Evolutionary conservation across 2,329 filamentous ascomycete species (phyloP).

Genomic region (Ophiostoma fasciatum): DNA sequence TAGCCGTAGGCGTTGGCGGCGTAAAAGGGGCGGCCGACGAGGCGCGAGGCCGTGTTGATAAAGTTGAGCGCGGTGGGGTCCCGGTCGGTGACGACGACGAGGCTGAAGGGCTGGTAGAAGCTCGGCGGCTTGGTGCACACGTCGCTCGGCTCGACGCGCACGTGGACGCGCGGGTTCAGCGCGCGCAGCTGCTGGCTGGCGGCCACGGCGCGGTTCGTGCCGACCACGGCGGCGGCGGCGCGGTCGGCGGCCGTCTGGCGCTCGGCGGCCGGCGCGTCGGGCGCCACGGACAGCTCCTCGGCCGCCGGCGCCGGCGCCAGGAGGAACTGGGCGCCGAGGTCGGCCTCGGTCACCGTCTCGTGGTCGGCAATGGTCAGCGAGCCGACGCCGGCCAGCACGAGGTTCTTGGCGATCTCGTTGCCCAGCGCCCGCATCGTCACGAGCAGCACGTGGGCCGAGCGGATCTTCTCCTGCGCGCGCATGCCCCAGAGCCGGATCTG

Average conservation of each 20-base stretch:
- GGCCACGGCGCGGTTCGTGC: slow-evolving; percentile 72
- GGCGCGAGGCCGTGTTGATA: slow-evolving; percentile 75
- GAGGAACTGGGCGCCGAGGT: slow-evolving; percentile 75
- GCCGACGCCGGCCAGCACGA: slow-evolving; percentile 83
- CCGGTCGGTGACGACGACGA: slow-evolving; percentile 82
- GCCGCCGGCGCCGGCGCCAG: slow-evolving; percentile 31
- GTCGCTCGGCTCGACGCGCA: slow-evolving; percentile 54
- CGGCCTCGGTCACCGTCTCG: slow-evolving; percentile 57
- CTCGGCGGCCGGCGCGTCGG: slow-evolving; percentile 60
- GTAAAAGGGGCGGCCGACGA: slow-evolving; percentile 73
- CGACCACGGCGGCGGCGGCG: slow-evolving; percentile 50
- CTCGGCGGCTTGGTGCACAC: slow-evolving; percentile 52
- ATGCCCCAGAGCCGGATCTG: slow-evolving; percentile 97
- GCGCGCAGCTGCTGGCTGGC: slow-evolving; percentile 64
- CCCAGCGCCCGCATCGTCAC: slow-evolving; percentile 78
- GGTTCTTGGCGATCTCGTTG: slow-evolving; percentile 93
- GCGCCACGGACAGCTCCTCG: slow-evolving; percentile 20
- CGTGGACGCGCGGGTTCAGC: slow-evolving; percentile 76
- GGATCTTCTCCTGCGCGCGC: slow-evolving; percentile 84
- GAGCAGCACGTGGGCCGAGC: slow-evolving; percentile 76
- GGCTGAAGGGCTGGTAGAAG: slow-evolving; percentile 67
- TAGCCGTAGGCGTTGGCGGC: slow-evolving; percentile 75
- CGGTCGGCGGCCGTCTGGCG: slow-evolving; percentile 73
- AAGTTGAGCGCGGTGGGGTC: slow-evolving; percentile 57
- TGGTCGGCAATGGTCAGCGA: slow-evolving; percentile 82